Base-by-base conservation (phyloP, 257 asterid genomes). In the Nicotiana knightiana region DNA sequence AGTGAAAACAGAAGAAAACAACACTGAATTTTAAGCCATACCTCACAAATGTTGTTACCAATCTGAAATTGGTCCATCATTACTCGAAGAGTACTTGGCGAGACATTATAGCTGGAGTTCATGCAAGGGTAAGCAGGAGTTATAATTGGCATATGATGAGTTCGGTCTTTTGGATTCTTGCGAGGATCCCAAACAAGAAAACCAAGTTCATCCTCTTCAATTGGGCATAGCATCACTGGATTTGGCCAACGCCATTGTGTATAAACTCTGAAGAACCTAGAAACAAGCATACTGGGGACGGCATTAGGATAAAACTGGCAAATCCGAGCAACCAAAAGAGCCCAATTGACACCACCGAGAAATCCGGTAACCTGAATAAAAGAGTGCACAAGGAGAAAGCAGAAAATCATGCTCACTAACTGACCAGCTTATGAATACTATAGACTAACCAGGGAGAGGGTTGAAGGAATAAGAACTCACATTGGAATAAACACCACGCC, bases 211-310 rank as follows among this genome's bases (percentile, higher is more conserved):
- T 84, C 90, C 77, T 85, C 90, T 64, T 82, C 86, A 53, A 87
- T 87, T 61, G 85, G 85, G 39, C 87, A 87, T 17, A 87, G 88
- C 90, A 87, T 83, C 28, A 87, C 90, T 59, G 90, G 90, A 85
- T 87, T 87, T 78, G 90, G 90, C 90, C 90, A 87, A 32, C 84
- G 86, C 90, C 90, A 87, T 76, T 85, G 90, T 54, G 88, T 87
- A 81, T 83, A 87, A 37, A 87, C 90, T 78, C 90, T 83, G 64
- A 87, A 87, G 83, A 87, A 87, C 70, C 90, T 85, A 59, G 90
- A 87, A 39, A 87, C 87, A 79, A 87, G 82, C 90, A 87, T 87
- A 83, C 82, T 87, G 26, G 90, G 90, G 67, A 84, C 63, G 28
- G 88, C 90, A 79, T 84, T 73, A 53, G 90, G 90, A 84, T 87